Percentiles rank a stretch among this genome's conserved stretches.
phyloP scores from a whole-genome alignment of 176 grass and related monocot genomes.

The Cymbopogon citratus region DNA sequence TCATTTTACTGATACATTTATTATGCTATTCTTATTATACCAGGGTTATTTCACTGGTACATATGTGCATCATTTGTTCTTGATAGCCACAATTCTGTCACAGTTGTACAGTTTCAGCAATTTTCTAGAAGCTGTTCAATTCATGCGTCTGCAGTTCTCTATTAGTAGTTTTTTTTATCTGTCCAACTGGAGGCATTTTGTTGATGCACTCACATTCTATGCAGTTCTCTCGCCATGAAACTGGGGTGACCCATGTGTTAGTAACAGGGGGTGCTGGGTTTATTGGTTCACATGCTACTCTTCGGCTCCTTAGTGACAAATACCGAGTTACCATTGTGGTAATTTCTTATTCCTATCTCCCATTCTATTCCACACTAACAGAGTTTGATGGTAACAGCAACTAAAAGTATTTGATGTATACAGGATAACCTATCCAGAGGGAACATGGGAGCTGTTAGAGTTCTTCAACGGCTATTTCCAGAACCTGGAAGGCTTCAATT shows the following conservation, averaged over 20 bases:
- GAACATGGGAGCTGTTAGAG: constrained; percentile 83
- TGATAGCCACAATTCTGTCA: not conserved
- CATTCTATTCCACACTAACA: not conserved
- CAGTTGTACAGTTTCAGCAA: not conserved
- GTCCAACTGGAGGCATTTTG: constrained; percentile 12
- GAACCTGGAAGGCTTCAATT: constrained; percentile 93
- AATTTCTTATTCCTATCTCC: constrained; percentile 20
- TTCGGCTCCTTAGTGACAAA: constrained; percentile 79
- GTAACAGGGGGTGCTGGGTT: constrained; percentile 96
- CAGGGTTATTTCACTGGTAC: not conserved
- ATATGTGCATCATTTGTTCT: not conserved
- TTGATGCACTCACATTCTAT: constrained; percentile 25
- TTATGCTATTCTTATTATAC: not conserved
- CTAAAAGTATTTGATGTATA: constrained; percentile 7
- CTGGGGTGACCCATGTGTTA: constrained; percentile 90
- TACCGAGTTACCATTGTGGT: constrained; percentile 99
- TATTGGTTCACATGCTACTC: constrained; percentile 92
- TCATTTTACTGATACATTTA: not conserved
- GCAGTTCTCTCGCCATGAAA: constrained; percentile 89
- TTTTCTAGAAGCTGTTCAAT: not conserved
- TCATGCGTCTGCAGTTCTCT: not conserved
- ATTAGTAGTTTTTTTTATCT: not conserved
- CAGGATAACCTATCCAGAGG: constrained; percentile 99
- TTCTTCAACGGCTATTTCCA: constrained; percentile 70
- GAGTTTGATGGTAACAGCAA: not conserved